phyloP scores from a whole-genome alignment of 345 rosid species.

The Salix caprea region DNA sequence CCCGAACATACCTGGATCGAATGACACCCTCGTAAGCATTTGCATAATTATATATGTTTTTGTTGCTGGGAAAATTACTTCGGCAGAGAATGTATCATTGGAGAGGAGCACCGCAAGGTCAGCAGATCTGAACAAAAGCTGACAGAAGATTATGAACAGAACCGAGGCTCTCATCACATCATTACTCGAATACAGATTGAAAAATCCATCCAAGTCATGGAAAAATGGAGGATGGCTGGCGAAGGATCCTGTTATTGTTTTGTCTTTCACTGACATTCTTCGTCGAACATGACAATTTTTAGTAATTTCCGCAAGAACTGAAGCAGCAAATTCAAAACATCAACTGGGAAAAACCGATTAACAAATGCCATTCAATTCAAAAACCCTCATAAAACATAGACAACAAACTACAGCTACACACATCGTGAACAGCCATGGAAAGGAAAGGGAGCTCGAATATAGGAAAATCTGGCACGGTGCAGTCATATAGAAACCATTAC shows the following conservation, averaged over 20 bases:
- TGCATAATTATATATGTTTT: too few relatives aligned
- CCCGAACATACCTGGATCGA: too few relatives aligned
- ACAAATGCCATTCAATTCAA: not conserved
- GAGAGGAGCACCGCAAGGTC: not conserved
- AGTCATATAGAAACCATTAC: not conserved
- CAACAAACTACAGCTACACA: not conserved
- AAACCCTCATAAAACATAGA: not conserved
- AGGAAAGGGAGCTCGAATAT: not conserved
- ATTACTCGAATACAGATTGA: not conserved
- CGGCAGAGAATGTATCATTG: not conserved
- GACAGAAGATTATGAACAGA: not conserved
- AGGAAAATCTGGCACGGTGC: not conserved
- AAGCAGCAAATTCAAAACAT: not conserved
- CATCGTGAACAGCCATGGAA: not conserved
- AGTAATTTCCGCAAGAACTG: not conserved
- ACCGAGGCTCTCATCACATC: not conserved
- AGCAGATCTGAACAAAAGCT: not conserved
- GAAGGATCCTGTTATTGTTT: not conserved
- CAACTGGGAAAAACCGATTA: not conserved
- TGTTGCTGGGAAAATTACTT: not conserved
- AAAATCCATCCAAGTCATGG: constrained; percentile 4
- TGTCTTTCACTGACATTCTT: not conserved
- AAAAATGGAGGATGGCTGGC: not conserved
- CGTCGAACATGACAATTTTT: not conserved
- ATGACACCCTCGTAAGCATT: not conserved